Evolutionary conservation across 2,329 filamentous ascomycete genomes (phyloP).

Genomic region (Ascosphaera pollenicola): DNA sequence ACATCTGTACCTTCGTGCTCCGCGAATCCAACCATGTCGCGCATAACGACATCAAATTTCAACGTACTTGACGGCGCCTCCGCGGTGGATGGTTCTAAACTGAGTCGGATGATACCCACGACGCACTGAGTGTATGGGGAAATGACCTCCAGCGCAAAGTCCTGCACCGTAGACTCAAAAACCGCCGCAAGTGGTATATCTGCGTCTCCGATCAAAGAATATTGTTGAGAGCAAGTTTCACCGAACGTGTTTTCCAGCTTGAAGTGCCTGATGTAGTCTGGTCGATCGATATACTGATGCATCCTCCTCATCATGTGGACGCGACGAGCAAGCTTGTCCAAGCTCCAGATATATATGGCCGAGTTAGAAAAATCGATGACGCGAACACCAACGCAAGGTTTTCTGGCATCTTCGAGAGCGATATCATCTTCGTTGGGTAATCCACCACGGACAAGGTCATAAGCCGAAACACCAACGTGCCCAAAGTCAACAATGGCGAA

Average conservation of each 20-base stretch:
- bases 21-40: slow-evolving; percentile 81
- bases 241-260: slow-evolving; percentile 83
- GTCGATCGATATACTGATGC: slow-evolving; percentile 88
- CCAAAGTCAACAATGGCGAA: slow-evolving; percentile 81
- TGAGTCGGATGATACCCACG: slow-evolving; percentile 74
- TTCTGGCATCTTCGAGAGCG: slow-evolving; percentile 56
- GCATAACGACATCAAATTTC: slow-evolving; percentile 98
- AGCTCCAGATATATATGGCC: slow-evolving; percentile 80
- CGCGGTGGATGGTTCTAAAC: slow-evolving; percentile 80
- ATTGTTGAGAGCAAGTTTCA: slow-evolving; percentile 63
- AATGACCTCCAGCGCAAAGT: slow-evolving; percentile 74
- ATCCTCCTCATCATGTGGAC: slow-evolving; percentile 88
- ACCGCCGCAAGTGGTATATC: slow-evolving; percentile 84
- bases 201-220: slow-evolving; percentile 77
- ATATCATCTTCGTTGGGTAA: slow-evolving; percentile 70
- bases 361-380: slow-evolving; percentile 76
- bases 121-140: slow-evolving; percentile 84
- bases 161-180: slow-evolving; percentile 84
- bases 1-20: slow-evolving; percentile 91
- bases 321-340: slow-evolving; percentile 75
- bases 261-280: slow-evolving; percentile 84
- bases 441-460: slow-evolving; percentile 87
- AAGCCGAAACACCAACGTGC: slow-evolving; percentile 75
- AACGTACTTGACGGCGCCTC: slow-evolving; percentile 77
- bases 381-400: slow-evolving; percentile 76